phyloP scores from a whole-genome alignment of 495 filamentous ascomycete genomes.

The Daldinia decipiens region DNA sequence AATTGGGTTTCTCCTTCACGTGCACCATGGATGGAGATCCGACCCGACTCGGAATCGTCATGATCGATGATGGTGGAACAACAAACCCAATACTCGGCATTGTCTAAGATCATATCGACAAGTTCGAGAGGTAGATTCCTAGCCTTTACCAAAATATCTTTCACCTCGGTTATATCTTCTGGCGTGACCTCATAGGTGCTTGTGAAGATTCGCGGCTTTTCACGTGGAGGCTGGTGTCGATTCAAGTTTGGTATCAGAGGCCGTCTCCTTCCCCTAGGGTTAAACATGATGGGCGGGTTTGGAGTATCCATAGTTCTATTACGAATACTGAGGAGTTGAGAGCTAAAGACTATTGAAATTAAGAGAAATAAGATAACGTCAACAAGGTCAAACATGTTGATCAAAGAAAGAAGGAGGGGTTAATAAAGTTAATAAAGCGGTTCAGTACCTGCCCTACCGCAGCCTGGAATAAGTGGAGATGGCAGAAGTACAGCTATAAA shows the following conservation, averaged over 20 bases:
- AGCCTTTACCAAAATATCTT: constrained; percentile 53
- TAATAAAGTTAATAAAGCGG: background rate
- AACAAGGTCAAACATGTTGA: background rate
- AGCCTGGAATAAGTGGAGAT: background rate
- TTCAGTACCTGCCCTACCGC: background rate
- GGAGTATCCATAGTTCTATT: background rate
- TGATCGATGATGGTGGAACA: constrained; percentile 49
- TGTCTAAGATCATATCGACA: constrained; percentile 72
- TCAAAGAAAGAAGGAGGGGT: background rate
- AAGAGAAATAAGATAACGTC: background rate
- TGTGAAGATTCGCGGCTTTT: background rate
- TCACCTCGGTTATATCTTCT: constrained; percentile 59
- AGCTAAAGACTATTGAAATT: constrained; percentile 1
- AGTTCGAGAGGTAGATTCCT: constrained; percentile 68
- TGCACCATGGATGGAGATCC: constrained; percentile 32
- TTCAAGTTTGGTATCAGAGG: constrained; percentile 1
- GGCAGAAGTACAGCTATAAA: background rate
- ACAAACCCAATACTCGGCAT: constrained; percentile 77
- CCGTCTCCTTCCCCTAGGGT: background rate
- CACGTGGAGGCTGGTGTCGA: background rate
- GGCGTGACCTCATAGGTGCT: constrained; percentile 47
- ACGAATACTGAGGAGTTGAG: background rate
- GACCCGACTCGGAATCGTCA: constrained; percentile 3
- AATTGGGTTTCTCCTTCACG: constrained; percentile 48
- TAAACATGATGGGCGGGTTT: background rate